Evolutionary conservation across 805 yeast species (phyloP).

Genomic region (Limtongozyma cylindracea): DNA sequence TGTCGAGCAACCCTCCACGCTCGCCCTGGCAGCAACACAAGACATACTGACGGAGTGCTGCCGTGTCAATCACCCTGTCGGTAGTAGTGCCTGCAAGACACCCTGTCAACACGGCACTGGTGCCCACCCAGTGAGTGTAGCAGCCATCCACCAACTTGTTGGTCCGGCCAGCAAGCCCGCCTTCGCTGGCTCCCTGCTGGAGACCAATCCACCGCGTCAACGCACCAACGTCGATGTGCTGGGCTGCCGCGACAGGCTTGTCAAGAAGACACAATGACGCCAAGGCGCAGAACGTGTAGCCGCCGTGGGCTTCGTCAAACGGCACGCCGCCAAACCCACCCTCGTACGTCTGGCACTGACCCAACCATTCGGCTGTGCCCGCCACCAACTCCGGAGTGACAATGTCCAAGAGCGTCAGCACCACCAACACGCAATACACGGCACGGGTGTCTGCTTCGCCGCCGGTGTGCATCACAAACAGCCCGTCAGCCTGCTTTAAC

Average conservation of each 20-base stretch:
- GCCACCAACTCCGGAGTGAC: conserved; percentile 29
- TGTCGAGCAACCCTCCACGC: conserved; percentile 65
- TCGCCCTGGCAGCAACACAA: conserved; percentile 51
- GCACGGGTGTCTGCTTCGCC: conserved; percentile 83
- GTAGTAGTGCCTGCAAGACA: conserved; percentile 7
- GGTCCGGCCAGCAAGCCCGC: conserved; percentile 75
- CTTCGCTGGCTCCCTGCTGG: conserved; percentile 53
- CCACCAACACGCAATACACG: conserved; percentile 61
- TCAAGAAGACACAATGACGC: conserved; percentile 21
- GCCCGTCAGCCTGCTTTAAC: conserved; percentile 46
- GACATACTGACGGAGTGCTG: conserved; percentile 37
- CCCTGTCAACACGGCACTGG: conserved; percentile 38
- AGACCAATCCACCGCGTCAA: conserved; percentile 42
- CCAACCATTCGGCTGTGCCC: conserved; percentile 33
- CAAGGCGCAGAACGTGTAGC: conserved; percentile 79
- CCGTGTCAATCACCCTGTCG: conserved; percentile 20
- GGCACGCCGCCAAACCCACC: conserved; percentile 89
- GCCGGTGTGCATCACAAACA: conserved; percentile 43
- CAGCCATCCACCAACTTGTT: conserved; percentile 93
- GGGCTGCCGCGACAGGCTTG: conserved; percentile 2
- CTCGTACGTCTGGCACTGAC: conserved; percentile 66
- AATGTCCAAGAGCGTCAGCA: conserved; percentile 40
- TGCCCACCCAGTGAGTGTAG: conserved; percentile 92
- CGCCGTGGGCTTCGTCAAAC: conserved; percentile 80
- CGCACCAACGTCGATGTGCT: conserved; percentile 16